phyloP scores from a whole-genome alignment of 805 yeast species.

The Naumovozyma baii region DNA sequence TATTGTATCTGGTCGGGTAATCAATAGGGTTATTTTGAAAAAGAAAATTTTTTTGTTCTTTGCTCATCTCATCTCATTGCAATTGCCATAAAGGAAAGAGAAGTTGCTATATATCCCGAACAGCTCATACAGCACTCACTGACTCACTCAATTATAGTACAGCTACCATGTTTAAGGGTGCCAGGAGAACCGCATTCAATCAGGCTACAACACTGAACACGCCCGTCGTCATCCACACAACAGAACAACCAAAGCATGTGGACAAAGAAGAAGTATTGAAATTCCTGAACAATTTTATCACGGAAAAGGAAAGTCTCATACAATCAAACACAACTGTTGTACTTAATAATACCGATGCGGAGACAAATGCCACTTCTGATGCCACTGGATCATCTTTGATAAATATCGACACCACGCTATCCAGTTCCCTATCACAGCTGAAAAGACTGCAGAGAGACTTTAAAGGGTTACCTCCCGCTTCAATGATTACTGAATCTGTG shows the following conservation, averaged over 20 bases:
- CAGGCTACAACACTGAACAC: conserved; percentile 18
- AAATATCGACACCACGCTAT: conserved; percentile 20
- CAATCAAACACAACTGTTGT: conserved; percentile 3
- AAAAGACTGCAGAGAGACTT: conserved; percentile 67
- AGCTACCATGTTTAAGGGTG: conserved; percentile 17
- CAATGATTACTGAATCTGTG: conserved; percentile 3
- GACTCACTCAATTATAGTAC: too few relatives aligned
- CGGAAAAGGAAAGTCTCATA: conserved; percentile 17
- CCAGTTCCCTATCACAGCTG: conserved; percentile 43
- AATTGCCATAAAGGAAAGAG: too few relatives aligned
- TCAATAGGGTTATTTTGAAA: too few relatives aligned
- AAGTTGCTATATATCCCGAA: too few relatives aligned
- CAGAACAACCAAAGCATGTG: conserved; percentile 16
- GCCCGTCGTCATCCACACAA: conserved; percentile 24
- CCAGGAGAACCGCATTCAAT: conserved; percentile 15
- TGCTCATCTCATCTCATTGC: too few relatives aligned
- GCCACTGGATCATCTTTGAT: conserved; percentile 11
- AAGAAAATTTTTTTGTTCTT: too few relatives aligned
- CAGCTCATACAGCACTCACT: neutral
- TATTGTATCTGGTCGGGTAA: too few relatives aligned
- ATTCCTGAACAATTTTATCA: conserved; percentile 23
- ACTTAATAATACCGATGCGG: neutral
- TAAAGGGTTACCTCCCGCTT: conserved; percentile 65
- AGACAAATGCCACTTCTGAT: conserved; percentile 2
- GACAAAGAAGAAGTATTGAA: conserved; percentile 20